phyloP scores from a whole-genome alignment of 2,329 filamentous ascomycete species.

The Microdochium trichocladiopsis region DNA sequence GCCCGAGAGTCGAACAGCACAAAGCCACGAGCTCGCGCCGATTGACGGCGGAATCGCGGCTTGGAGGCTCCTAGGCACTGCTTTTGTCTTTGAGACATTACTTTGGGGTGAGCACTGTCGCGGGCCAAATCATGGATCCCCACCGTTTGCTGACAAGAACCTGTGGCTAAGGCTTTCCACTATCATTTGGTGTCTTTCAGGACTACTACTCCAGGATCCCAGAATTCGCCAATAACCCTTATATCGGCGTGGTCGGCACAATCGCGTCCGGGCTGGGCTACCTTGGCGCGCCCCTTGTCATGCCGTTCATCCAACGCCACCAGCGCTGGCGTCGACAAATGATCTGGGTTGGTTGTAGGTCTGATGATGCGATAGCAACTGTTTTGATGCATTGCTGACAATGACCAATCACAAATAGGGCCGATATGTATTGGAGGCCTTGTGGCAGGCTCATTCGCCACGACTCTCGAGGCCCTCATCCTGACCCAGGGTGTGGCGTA shows the following conservation, averaged over 20 bases:
- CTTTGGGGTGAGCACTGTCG: constrained; percentile 12
- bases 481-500: constrained; percentile 31
- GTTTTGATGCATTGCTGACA: not conserved
- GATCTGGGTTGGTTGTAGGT: constrained; percentile 26
- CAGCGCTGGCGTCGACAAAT: constrained; percentile 22
- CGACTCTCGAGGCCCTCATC: constrained; percentile 23
- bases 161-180: constrained; percentile 18
- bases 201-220: constrained; percentile 18
- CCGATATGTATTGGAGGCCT: constrained; percentile 29
- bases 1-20: not conserved
- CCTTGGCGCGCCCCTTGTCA: constrained; percentile 23
- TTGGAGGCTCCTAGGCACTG: constrained; percentile 14
- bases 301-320: constrained; percentile 23
- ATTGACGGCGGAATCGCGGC: constrained; percentile 14
- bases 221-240: constrained; percentile 15
- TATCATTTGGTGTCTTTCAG: constrained; percentile 22
- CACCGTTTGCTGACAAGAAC: too few relatives aligned
- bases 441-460: constrained; percentile 23
- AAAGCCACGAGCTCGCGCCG: constrained; percentile 9
- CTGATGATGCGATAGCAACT: not conserved
- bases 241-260: constrained; percentile 19
- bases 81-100: constrained; percentile 17
- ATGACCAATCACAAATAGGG: constrained; percentile 5
- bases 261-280: constrained; percentile 21
- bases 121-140: not conserved